Percentiles rank a stretch among this genome's conserved stretches.
Conservation (phyloP, 441 rosid species). For the Euphorbia corollata region DNA sequence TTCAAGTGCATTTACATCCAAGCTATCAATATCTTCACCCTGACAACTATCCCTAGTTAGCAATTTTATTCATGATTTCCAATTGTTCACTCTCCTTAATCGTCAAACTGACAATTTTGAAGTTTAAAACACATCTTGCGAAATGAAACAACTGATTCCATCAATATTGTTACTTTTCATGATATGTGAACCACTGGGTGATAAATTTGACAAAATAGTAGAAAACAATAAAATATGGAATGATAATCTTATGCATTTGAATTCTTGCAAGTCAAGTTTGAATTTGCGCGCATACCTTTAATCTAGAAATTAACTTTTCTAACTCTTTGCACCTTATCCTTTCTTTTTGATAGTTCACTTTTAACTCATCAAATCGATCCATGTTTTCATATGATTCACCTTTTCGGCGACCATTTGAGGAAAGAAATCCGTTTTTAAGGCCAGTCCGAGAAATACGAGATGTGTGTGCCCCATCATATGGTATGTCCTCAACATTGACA, state of each 20-base stretch:
- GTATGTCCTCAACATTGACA: slow-evolving; percentile 22
- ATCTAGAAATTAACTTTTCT: slow-evolving; percentile 38
- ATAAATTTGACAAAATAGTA: neutral
- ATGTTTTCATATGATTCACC: slow-evolving; percentile 25
- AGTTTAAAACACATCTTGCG: neutral
- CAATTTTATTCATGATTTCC: neutral
- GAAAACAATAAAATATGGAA: neutral
- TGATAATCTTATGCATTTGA: neutral
- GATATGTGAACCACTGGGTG: neutral
- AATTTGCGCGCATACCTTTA: slow-evolving; percentile 42
- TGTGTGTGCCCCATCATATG: slow-evolving; percentile 17
- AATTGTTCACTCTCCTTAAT: neutral
- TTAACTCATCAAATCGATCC: slow-evolving; percentile 33
- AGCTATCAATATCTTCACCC: slow-evolving; percentile 49
- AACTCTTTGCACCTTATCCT: slow-evolving; percentile 47
- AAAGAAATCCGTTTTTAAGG: slow-evolving; percentile 29
- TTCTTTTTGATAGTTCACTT: slow-evolving; percentile 35
- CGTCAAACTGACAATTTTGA: neutral
- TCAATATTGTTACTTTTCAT: neutral
- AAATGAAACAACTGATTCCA: slow-evolving; percentile 9
- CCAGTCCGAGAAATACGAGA: slow-evolving; percentile 23
- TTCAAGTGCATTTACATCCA: slow-evolving; percentile 42
- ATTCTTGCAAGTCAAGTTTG: slow-evolving; percentile 1
- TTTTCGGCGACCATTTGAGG: slow-evolving; percentile 21
- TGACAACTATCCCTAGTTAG: slow-evolving; percentile 20